Base-by-base conservation (phyloP, 78 protist species). In the Emiliania huxleyi region DNA sequence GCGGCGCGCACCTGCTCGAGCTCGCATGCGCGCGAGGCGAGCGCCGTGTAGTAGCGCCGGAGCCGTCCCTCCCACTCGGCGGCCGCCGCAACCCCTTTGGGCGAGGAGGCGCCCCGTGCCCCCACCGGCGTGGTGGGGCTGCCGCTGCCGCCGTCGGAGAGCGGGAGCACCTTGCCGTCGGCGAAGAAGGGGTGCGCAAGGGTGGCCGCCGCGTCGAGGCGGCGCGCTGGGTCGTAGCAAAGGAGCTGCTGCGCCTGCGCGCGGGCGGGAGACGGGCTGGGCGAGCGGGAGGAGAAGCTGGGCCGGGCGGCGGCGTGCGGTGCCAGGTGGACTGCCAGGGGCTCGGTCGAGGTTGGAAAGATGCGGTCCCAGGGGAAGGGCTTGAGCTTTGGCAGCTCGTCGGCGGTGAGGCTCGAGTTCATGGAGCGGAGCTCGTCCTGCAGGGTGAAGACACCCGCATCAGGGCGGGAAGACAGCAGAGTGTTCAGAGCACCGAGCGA, bases 301-400 rank as follows among this genome's bases (percentile, higher is more conserved):
- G n/a, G n/a, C n/a, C n/a, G n/a, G n/a, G n/a, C 12, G 26, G 12
- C 56, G 56, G 56, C 56, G 56, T 49, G 56, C 56, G 56, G 5
- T 12, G 12, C 26, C 23, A 69, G 37, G 12, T 69, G 33, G 2
- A 12, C 2, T 8, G 44, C 83, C 43, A 2, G 40, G 23, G 44
- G 40, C 22, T 18, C 40, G 40, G 44, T 35, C 2, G 40, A 18
- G 37, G 2, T 1, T 2, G 85, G 49, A 33, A 77, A 77, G 48
- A 77, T 25, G 33, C 48, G 44, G 44, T 77, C 46, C 85, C 89
- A 81, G 19, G 89, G 89, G 38, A 33, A 81, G 38, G 55, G 19
- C 89, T 81, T 81, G 56, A 81, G 89, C 56, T 44, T 40, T 4
- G 89, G 89, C 8, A 81, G 89, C 38, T 81, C 89, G 35, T 40